Base-by-base conservation (phyloP, 2,329 filamentous ascomycete genomes). In the Tympanopsis confertula region DNA sequence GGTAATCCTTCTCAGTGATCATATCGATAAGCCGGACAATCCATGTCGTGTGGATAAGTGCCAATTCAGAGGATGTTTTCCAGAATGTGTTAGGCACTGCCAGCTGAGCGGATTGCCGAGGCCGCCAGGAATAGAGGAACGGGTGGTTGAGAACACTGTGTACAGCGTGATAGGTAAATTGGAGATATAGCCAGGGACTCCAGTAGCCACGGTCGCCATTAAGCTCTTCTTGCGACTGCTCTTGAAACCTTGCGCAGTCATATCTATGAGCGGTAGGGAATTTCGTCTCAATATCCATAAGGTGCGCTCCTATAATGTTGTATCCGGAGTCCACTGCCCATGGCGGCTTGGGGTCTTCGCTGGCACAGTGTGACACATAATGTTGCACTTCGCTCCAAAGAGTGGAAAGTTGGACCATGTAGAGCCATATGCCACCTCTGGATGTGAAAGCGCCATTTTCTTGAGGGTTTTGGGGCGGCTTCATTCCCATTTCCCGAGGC, bases 321-420 rank as follows among this genome's bases (percentile, higher is more conserved):
- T 50, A 48, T 4, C 41, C 42, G 7, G 48, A 50, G 30, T 48
- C 44, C 19, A 41, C 38, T 10, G 42, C 39, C 48, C 48, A 50
- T 2, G 48, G 48, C 2, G 45, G 26, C 20, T 39, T 42, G n/a
- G 38, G 38, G 14, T 36, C 39, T 13, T 38, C 37, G 36, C 42
- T 38, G 12, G 42, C 44, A 38, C 42, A 46, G 14, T 41, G 44
- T 5, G 38, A 33, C 19, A 47, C 20, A 32, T 46, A 47, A 3
- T 37, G 40, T 26, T 44, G 42, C 13, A 46, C 42, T 28, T 46
- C 44, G 13, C 35, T 36, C 45, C 45, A 47, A 17, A 46, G 24
- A 28, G 24, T 28, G 24, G 41, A 40, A 20, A 45, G 42, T 13
- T 46, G 44, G 19, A 47, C 35, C 37, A 47, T 45, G 33, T 47